phyloP scores from a whole-genome alignment of 176 grass and related monocot genomes.

The Carex scoparia region DNA sequence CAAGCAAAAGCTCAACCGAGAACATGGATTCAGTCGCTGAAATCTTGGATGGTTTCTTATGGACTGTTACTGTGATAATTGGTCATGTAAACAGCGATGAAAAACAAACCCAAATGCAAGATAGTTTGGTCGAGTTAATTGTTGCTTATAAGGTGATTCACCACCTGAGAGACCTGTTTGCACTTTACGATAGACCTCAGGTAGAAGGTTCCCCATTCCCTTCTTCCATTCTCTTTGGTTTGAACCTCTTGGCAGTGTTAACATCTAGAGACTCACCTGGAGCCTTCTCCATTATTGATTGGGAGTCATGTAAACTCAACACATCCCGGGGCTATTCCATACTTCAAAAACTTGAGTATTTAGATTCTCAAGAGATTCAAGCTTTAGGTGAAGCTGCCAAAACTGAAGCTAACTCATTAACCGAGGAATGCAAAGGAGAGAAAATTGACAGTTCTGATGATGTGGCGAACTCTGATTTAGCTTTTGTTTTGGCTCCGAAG shows the following conservation, averaged over 20 bases:
- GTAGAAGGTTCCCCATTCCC: constrained; percentile 98
- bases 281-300: constrained; percentile 77
- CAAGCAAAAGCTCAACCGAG: constrained; percentile 67
- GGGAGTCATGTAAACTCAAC: constrained; percentile 79
- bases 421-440: constrained; percentile 37
- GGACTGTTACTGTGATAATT: constrained; percentile 74
- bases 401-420: constrained; percentile 19
- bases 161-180: constrained; percentile 88
- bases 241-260: constrained; percentile 79
- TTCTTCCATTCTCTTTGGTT: constrained; percentile 86
- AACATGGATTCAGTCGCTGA: constrained; percentile 71
- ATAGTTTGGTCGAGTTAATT: constrained; percentile 82
- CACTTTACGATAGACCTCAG: constrained; percentile 92
- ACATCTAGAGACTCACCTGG: constrained; percentile 65
- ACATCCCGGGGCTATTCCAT: constrained; percentile 31
- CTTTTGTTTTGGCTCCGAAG: constrained; percentile 30
- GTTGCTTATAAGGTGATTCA: constrained; percentile 98
- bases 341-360: constrained; percentile 57
- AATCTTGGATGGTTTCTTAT: constrained; percentile 95
- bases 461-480: constrained; percentile 22
- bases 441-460: constrained; percentile 28
- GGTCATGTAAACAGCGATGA: constrained; percentile 64
- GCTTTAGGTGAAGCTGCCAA: constrained; percentile 21
- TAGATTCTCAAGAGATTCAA: constrained; percentile 41
- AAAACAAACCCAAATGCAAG: constrained; percentile 89